Evolutionary conservation across 495 filamentous ascomycete genomes (phyloP).

Genomic region (Penicillium tannophilum): DNA sequence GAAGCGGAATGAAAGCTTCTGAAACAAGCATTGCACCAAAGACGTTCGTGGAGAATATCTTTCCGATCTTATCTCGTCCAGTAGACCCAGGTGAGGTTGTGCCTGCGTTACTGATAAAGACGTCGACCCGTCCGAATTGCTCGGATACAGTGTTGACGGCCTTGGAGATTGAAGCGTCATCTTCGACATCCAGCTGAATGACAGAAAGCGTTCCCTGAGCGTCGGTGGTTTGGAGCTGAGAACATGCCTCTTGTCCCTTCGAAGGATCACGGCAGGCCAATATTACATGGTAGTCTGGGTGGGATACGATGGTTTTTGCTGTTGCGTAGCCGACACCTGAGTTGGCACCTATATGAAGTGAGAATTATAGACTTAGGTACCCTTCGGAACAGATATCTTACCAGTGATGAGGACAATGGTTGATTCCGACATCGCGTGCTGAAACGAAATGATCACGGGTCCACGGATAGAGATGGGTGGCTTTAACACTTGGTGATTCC

Average conservation of each 20-base stretch:
- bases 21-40: conserved; percentile 37
- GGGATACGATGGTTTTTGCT: conserved; percentile 22
- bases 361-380: not conserved
- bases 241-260: conserved; percentile 27
- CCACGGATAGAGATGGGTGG: too few relatives aligned
- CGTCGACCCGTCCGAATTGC: conserved; percentile 32
- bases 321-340: conserved; percentile 35
- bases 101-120: conserved; percentile 42
- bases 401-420: not conserved
- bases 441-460: too few relatives aligned
- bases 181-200: conserved; percentile 30
- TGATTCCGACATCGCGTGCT: not conserved
- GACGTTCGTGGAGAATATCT: conserved; percentile 41
- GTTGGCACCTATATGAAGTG: conserved; percentile 29
- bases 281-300: conserved; percentile 30
- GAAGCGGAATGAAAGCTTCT: conserved; percentile 41
- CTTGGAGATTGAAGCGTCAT: conserved; percentile 32
- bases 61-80: conserved; percentile 27
- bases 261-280: conserved; percentile 28
- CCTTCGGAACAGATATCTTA: not conserved
- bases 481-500: too few relatives aligned
- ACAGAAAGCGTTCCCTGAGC: conserved; percentile 26
- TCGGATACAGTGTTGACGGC: conserved; percentile 23
- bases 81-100: conserved; percentile 6
- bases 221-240: conserved; percentile 15